Evolutionary conservation across 495 filamentous ascomycete genomes (phyloP).

Genomic region (Jackrogersella multiformis): DNA sequence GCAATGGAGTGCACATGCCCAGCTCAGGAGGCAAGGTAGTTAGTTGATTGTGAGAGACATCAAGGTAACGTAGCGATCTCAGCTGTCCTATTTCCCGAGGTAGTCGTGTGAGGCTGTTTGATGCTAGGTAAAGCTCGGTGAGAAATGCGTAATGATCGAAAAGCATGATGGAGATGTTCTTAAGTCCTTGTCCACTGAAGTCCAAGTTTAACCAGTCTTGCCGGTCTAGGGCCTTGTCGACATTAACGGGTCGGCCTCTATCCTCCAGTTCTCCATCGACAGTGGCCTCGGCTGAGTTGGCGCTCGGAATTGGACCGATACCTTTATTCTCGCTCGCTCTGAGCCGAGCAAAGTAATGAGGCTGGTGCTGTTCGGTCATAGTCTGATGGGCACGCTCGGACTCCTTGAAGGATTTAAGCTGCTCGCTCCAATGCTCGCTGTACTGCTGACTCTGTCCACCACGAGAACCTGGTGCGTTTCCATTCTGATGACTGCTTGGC

Average conservation of each 20-base stretch:
- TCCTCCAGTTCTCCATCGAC: slow-evolving; percentile 71
- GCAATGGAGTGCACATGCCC: slow-evolving; percentile 92
- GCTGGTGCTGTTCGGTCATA: slow-evolving; percentile 67
- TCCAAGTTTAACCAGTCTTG: slow-evolving; percentile 93
- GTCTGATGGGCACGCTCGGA: slow-evolving; percentile 72
- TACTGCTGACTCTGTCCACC: slow-evolving; percentile 61
- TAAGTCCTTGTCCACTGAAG: slow-evolving; percentile 90
- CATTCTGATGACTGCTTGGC: slow-evolving; percentile 77
- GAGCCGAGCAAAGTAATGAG: slow-evolving; percentile 63
- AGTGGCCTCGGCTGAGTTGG: slow-evolving; percentile 50
- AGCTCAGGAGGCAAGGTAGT: slow-evolving; percentile 87
- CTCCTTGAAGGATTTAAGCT: slow-evolving; percentile 79
- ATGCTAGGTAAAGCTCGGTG: slow-evolving; percentile 87
- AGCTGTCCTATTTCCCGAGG: slow-evolving; percentile 82
- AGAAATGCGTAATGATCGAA: slow-evolving; percentile 86
- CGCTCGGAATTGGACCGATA: slow-evolving; percentile 54
- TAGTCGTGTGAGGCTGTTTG: slow-evolving; percentile 83
- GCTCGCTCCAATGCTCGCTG: slow-evolving; percentile 88
- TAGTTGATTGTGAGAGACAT: slow-evolving; percentile 88
- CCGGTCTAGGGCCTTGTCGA: slow-evolving; percentile 65
- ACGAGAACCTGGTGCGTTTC: slow-evolving; percentile 60
- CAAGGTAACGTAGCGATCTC: slow-evolving; percentile 78
- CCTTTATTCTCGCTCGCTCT: slow-evolving; percentile 67
- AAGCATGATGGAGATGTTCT: slow-evolving; percentile 76
- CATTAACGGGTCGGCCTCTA: slow-evolving; percentile 66